Evolutionary conservation across 2,329 filamentous ascomycete species (phyloP), one percentile per base, ranked within the genome.

Genomic region (Diaporthe eres): DNA sequence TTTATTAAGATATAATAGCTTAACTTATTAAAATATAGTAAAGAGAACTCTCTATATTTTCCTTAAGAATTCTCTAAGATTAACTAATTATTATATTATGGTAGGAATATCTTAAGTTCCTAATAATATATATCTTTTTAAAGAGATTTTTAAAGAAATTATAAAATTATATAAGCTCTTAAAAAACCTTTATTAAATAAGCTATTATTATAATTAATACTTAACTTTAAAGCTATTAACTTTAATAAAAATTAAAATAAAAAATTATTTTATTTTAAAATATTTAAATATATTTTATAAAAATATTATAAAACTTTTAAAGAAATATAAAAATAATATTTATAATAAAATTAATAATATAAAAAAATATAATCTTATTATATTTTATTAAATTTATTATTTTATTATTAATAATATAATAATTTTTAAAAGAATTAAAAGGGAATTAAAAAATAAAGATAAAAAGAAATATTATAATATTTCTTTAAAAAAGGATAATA

Each of bases 171-270:
- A 31, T 31, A 31, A 31, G 3, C 28, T 31, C 3, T 31, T 31
- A 51, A 9, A 51, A 51, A 15, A 51, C 3, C 19, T n/a, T 51
- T 15, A 15, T 15, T 51, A 51, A n/a, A 15, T 51, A 51, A 51
- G 47, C 17, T 51, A 51, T 9, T n/a, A 51, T 15, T 51, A 51
- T 51, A 51, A n/a, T n/a, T 51, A 51, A 51, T 15, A 51, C 19
- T n/a, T 51, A 51, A n/a, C 4, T 2, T 15, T 51, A 51, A n/a
- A n/a, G 19, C 19, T 31, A 31, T 31, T 51, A 51, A 51, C 19
- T 51, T 51, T 51, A 51, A 51, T 51, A 51, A 51, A 51, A 51
- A 15, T 51, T 51, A 51, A 51, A 51, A 51, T 51, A 51, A 51
- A 51, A 2, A n/a, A 51, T n/a, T n/a, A n/a, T 3, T 51, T n/a